Percentiles rank a stretch among this genome's conserved stretches.
phyloP scores from a whole-genome alignment of 768 basidiomycete genomes.

The Termitomyces sp. region DNA sequence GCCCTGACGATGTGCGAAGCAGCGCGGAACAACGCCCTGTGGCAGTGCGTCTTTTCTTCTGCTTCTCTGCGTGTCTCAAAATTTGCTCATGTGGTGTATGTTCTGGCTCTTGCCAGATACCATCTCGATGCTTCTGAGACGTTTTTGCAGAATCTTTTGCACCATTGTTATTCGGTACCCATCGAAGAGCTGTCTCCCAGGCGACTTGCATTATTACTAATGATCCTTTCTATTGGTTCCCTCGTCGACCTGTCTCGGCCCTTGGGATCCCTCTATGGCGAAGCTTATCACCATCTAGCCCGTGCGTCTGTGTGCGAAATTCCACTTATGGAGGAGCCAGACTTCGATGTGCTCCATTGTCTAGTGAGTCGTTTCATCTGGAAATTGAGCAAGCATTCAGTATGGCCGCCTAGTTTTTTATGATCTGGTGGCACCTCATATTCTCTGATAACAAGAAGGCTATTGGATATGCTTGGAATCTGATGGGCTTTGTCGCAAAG shows the following conservation, averaged over 20 bases:
- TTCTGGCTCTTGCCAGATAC: slow-evolving; percentile 37
- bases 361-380: slow-evolving; percentile 37
- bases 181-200: slow-evolving; percentile 62
- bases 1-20: slow-evolving; percentile 60
- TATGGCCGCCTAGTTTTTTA: slow-evolving; percentile 43
- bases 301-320: slow-evolving; percentile 69
- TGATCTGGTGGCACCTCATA: slow-evolving; percentile 73
- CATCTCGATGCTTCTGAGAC: slow-evolving; percentile 70
- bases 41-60: slow-evolving; percentile 53
- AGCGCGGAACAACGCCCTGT: slow-evolving; percentile 64
- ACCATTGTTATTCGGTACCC: slow-evolving; percentile 62
- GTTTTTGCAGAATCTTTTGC: slow-evolving; percentile 64
- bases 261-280: slow-evolving; percentile 55
- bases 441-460: slow-evolving; percentile 75
- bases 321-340: slow-evolving; percentile 72
- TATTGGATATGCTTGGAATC: slow-evolving; percentile 70
- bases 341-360: slow-evolving; percentile 68
- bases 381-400: not conserved
- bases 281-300: slow-evolving; percentile 65
- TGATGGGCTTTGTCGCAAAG: slow-evolving; percentile 74
- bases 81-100: slow-evolving; percentile 6
- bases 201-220: slow-evolving; percentile 62
- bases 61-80: slow-evolving; percentile 7
- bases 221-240: slow-evolving; percentile 71
- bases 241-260: slow-evolving; percentile 61